phyloP scores from a whole-genome alignment of 1,284 basidiomycete species.

The Trametes hirsuta region DNA sequence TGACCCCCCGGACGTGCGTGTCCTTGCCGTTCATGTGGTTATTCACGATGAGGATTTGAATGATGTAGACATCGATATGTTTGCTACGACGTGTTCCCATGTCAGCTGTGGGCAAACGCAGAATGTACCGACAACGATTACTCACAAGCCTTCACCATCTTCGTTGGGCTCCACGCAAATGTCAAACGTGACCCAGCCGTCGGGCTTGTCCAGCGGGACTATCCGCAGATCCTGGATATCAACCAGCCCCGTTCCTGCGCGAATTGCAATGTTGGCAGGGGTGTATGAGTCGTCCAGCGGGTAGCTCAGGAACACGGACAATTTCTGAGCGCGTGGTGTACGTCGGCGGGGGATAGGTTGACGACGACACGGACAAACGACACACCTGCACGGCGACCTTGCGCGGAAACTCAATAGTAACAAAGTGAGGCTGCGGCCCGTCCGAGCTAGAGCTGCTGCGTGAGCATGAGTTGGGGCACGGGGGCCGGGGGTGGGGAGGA shows the following conservation, averaged over 20 bases:
- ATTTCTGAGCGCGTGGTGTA: constrained; percentile 60
- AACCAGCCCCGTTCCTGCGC: constrained; percentile 89
- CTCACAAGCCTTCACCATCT: constrained; percentile 74
- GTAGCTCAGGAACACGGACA: constrained; percentile 89
- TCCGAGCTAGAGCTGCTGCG: constrained; percentile 72
- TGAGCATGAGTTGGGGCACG: constrained; percentile 4
- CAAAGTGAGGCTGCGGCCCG: constrained; percentile 95
- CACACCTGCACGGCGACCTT: constrained; percentile 87
- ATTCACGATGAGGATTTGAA: constrained; percentile 89
- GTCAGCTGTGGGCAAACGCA: neutral
- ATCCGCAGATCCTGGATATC: constrained; percentile 93
- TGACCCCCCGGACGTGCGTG: constrained; percentile 92
- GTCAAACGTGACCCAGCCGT: constrained; percentile 94
- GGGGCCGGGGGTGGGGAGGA: neutral
- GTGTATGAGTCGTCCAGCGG: constrained; percentile 96
- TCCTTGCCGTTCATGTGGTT: constrained; percentile 99
- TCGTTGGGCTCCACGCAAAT: constrained; percentile 80
- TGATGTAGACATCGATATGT: constrained; percentile 85
- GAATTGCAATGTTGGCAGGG: constrained; percentile 86
- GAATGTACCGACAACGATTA: constrained; percentile 13
- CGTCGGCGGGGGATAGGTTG: neutral
- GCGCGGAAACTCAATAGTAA: constrained; percentile 92
- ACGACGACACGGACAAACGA: neutral
- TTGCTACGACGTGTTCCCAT: constrained; percentile 52
- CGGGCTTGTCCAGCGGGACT: constrained; percentile 85